Evolutionary conservation across 2,329 filamentous ascomycete genomes (phyloP).

Genomic region (Aspergillus ibericus): DNA sequence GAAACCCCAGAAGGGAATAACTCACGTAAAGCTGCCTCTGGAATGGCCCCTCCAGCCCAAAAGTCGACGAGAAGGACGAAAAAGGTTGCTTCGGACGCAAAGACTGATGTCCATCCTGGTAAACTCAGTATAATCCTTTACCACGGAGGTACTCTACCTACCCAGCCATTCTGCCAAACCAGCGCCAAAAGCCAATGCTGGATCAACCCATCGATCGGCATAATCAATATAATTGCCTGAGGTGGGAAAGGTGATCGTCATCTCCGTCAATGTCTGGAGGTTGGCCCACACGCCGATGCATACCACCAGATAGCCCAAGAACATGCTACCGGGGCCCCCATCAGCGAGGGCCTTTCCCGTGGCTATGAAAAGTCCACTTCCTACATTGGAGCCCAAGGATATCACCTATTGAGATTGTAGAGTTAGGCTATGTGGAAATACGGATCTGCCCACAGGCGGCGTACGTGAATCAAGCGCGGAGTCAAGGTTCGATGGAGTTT

Average conservation of each 20-base stretch:
- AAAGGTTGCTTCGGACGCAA: slow-evolving; percentile 10
- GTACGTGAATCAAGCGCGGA: background rate
- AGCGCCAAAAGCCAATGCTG: slow-evolving; percentile 40
- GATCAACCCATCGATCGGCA: slow-evolving; percentile 41
- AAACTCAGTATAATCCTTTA: background rate
- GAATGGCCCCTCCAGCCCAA: slow-evolving; percentile 1
- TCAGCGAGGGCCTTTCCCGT: slow-evolving; percentile 11
- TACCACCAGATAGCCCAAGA: slow-evolving; percentile 5
- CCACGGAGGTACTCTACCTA: background rate
- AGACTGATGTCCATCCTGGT: slow-evolving; percentile 10
- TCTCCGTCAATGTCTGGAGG: slow-evolving; percentile 11
- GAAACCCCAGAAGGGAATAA: background rate
- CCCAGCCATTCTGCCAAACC: slow-evolving; percentile 29
- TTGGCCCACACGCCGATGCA: slow-evolving; percentile 11
- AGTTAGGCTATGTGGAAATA: background rate
- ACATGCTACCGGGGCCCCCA: slow-evolving; percentile 10
- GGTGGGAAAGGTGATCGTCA: slow-evolving; percentile 23
- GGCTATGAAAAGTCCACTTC: slow-evolving; percentile 12
- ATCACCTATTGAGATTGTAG: slow-evolving; percentile 1
- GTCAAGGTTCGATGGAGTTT: background rate
- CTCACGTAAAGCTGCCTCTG: slow-evolving; percentile 9
- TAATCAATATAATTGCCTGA: slow-evolving; percentile 42
- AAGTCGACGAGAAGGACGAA: slow-evolving; percentile 10
- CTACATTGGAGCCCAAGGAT: slow-evolving; percentile 6
- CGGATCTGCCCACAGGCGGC: background rate